Percentiles rank a stretch among this genome's conserved stretches.
Conservation (phyloP, 2,329 filamentous ascomycete genomes). For the Moelleriella libera region DNA sequence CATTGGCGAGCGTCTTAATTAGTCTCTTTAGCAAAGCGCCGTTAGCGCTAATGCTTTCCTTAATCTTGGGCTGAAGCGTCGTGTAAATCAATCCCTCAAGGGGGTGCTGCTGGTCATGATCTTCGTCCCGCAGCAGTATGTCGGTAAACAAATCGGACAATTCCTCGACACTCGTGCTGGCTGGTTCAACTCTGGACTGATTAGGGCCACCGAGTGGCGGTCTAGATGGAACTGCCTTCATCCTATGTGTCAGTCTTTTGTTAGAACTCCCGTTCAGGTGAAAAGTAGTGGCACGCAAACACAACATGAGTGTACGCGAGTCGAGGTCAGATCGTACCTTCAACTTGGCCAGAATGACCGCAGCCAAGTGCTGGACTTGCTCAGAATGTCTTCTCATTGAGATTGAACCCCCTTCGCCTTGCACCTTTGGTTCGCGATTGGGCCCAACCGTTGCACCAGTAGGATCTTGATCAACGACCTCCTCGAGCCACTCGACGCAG, state of each 20-base stretch:
- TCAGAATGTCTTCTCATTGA: constrained; percentile 46
- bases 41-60: constrained; percentile 65
- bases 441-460: constrained; percentile 37
- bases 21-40: constrained; percentile 53
- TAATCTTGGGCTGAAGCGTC: constrained; percentile 72
- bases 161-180: constrained; percentile 50
- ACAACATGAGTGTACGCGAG: not conserved
- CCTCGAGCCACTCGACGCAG: constrained; percentile 76
- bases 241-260: constrained; percentile 32
- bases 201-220: constrained; percentile 21
- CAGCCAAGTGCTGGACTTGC: constrained; percentile 50
- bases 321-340: constrained; percentile 22
- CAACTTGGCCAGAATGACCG: constrained; percentile 63
- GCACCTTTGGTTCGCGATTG: constrained; percentile 39
- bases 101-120: constrained; percentile 50
- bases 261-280: constrained; percentile 10
- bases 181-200: constrained; percentile 32
- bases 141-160: constrained; percentile 49
- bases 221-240: constrained; percentile 40
- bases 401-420: constrained; percentile 44
- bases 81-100: constrained; percentile 89
- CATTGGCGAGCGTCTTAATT: constrained; percentile 44
- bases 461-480: constrained; percentile 61
- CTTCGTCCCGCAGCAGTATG: constrained; percentile 47
- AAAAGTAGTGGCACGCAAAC: not conserved